Percentiles rank a stretch among this genome's conserved stretches.
Conservation (phyloP, 2,329 filamentous ascomycete genomes). For the Fusarium clavum region DNA sequence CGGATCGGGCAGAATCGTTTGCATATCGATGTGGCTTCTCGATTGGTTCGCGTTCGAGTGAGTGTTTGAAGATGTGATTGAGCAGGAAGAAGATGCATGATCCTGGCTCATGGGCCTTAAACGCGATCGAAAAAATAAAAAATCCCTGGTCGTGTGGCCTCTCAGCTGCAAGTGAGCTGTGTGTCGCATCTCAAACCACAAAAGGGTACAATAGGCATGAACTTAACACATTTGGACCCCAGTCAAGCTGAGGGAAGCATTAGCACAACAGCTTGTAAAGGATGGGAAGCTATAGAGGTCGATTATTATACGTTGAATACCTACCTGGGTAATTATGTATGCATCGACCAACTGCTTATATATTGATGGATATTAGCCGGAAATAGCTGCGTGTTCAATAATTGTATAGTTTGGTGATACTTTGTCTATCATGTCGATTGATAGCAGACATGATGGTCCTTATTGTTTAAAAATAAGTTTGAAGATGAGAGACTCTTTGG, state of each 20-base stretch:
- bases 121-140: constrained; percentile 20
- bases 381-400: not conserved
- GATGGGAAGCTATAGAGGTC: constrained; percentile 5
- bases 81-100: constrained; percentile 44
- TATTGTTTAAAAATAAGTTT: not conserved
- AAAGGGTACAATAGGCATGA: constrained; percentile 20
- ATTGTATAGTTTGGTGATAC: not conserved
- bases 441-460: not conserved
- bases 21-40: constrained; percentile 24
- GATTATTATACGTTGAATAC: constrained; percentile 2
- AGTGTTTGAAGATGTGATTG: constrained; percentile 44
- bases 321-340: not conserved
- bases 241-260: constrained; percentile 34
- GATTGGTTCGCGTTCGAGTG: constrained; percentile 41
- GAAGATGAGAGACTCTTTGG: not conserved
- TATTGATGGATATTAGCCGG: not conserved
- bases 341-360: not conserved
- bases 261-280: constrained; percentile 25
- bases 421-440: not conserved
- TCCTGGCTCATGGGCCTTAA: constrained; percentile 39
- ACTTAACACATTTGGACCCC: constrained; percentile 29
- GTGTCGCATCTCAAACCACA: constrained; percentile 13
- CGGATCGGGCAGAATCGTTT: constrained; percentile 31
- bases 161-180: constrained; percentile 15
- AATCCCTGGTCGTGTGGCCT: constrained; percentile 28